These are phyloP conservation scores for Coffea humblotiana DNA, from an alignment of 305 asterid species.

Conservation along the genomic window DNA sequence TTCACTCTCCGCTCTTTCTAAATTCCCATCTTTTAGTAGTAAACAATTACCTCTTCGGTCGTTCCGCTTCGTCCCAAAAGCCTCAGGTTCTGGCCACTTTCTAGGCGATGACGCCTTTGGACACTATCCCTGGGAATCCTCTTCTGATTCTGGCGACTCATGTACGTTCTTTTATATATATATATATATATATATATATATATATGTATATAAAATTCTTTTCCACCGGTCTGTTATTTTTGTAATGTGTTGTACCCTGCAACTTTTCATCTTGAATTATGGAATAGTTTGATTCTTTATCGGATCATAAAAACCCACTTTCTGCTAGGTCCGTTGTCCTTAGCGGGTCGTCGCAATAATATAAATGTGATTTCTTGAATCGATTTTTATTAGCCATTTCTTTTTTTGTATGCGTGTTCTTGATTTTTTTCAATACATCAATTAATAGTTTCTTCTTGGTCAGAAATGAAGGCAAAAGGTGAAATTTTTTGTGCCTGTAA, in stretches of 20 bases:
- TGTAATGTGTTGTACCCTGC: neutral
- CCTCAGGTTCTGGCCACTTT: constrained; percentile 31
- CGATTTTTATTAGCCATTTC: no score
- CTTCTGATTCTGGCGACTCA: constrained; percentile 27
- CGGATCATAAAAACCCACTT: no score
- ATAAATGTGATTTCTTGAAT: no score
- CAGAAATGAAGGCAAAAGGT: no score
- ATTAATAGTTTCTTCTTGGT: no score
- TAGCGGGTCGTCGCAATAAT: neutral
- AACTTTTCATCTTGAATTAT: neutral
- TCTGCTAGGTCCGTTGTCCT: no score
- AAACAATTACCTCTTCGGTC: constrained; percentile 12
- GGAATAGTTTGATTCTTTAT: neutral
- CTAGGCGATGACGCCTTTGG: constrained; percentile 41
- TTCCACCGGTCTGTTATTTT: neutral
- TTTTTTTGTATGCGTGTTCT: no score
- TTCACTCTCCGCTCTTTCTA: constrained; percentile 11
- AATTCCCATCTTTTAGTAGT: constrained; percentile 15
- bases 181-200: no score
- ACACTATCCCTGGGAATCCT: constrained; percentile 42
- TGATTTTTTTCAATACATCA: no score
- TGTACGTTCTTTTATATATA: constrained; percentile 17
- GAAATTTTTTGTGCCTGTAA: no score
- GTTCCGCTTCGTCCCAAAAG: constrained; percentile 24
- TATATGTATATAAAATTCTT: no score